Base-by-base conservation (phyloP, 2,329 filamentous ascomycete genomes). In the Zalaria obscura region DNA sequence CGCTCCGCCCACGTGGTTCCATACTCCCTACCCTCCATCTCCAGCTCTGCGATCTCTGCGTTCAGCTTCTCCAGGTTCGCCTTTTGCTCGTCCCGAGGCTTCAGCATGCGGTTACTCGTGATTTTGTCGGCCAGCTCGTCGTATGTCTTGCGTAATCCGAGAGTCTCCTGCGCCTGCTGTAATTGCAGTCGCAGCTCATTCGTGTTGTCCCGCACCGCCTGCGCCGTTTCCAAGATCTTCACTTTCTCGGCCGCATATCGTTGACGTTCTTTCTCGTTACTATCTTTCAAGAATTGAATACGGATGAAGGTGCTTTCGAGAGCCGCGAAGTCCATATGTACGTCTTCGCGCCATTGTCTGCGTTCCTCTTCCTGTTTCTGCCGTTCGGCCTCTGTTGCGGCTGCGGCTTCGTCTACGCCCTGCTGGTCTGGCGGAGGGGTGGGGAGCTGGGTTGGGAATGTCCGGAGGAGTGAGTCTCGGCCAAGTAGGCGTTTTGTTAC, bases 51-150 rank as follows among this genome's bases (percentile, higher is more conserved):
- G 60, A 93, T 95, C 65, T 96, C 89, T 35, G 84, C 79, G 56
- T 88, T 80, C 29, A 95, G 69, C 64, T 93, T 93, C 48, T 74
- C 75, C 42, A 95, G 70, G 53, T 83, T 82, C 10, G 75, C 70
- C 44, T 76, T 68, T 59, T 94, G 86, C 54, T 95, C 88, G 47
- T 86, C 83, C n/a, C 89, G 73, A 34, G 86, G 78, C 47, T 82
- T 78, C 47, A 95, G 69, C 56, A 88, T 71, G 45, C 79, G 74
- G 57, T 91, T 91, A 47, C 73, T 78, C 6, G 84, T 84, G 55
- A 95, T 94, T 58, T 82, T 83, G 50, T 93, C 83, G 3, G 89
- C 84, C 42, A 93, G 68, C 52, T 84, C 82, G 63, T 96, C 89
- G 56, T 93, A 95, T 48, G 74, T 78, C 62, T 89, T 89, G 43